Evolutionary conservation across 805 yeast genomes (phyloP).

Genomic region (Wickerhamiella bombiphila): DNA sequence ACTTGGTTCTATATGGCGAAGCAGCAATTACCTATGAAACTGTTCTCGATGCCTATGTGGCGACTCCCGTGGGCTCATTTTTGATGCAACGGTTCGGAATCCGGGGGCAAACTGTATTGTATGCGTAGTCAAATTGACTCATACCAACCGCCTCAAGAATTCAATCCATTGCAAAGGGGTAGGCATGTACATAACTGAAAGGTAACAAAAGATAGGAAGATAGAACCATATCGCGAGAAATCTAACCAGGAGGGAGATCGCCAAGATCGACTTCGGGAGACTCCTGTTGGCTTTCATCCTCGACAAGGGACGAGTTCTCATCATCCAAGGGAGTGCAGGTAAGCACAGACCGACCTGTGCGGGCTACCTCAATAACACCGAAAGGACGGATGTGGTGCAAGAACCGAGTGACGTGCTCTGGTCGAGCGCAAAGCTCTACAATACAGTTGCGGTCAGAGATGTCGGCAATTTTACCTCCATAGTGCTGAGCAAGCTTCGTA

Average conservation of each 20-base stretch:
- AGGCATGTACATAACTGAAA: background rate
- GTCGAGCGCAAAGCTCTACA: constrained; percentile 89
- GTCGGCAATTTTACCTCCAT: constrained; percentile 88
- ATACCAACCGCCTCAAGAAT: background rate
- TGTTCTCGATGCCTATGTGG: constrained; percentile 23
- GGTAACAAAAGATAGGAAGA: too few species aligned
- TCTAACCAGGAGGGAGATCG: constrained; percentile 91
- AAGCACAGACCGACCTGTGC: constrained; percentile 98
- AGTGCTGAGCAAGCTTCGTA: constrained; percentile 62
- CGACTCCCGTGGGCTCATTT: constrained; percentile 9
- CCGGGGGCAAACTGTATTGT: constrained; percentile 8
- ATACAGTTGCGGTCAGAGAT: constrained; percentile 86
- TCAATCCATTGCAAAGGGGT: background rate
- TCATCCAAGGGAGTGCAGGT: constrained; percentile 83
- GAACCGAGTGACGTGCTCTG: constrained; percentile 74
- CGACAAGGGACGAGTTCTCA: constrained; percentile 27
- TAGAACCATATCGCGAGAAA: too few species aligned
- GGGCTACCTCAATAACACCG: constrained; percentile 88
- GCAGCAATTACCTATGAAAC: constrained; percentile 27
- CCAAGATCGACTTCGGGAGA: constrained; percentile 41
- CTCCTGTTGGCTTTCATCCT: too few species aligned
- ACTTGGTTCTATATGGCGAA: constrained; percentile 30
- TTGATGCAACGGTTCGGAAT: constrained; percentile 6
- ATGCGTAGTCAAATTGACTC: constrained; percentile 2
- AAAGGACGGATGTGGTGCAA: constrained; percentile 85